Evolutionary conservation across 2,329 filamentous ascomycete species (phyloP).

Genomic region (Aspergillus floridensis): DNA sequence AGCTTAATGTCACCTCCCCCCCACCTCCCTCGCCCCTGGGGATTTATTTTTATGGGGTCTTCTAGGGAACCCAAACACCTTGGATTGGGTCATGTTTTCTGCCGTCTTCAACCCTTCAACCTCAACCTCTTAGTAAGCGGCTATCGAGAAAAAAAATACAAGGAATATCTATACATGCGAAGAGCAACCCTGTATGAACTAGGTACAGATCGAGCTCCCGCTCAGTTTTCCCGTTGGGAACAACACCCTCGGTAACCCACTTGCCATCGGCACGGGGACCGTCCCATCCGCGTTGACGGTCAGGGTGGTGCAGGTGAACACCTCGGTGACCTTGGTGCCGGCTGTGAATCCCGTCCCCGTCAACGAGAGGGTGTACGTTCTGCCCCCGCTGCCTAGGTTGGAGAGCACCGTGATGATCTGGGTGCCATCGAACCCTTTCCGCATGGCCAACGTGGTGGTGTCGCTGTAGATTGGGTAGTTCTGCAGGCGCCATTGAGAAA

Average conservation of each 20-base stretch:
- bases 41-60: too few species aligned
- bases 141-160: neutral
- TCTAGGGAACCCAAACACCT: too few species aligned
- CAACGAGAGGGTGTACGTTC: constrained; percentile 26
- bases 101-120: too few species aligned
- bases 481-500: constrained; percentile 10
- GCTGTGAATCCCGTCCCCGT: constrained; percentile 24
- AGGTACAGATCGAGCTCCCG: constrained; percentile 14
- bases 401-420: constrained; percentile 44
- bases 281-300: constrained; percentile 46
- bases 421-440: constrained; percentile 40
- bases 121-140: too few species aligned
- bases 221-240: constrained; percentile 18
- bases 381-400: constrained; percentile 36
- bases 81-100: too few species aligned
- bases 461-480: constrained; percentile 46
- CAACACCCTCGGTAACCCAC: constrained; percentile 45
- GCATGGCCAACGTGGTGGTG: constrained; percentile 43
- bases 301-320: constrained; percentile 40
- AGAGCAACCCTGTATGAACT: neutral
- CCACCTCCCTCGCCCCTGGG: too few species aligned
- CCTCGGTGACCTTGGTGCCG: constrained; percentile 26
- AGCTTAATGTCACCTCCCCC: too few species aligned
- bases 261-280: constrained; percentile 44
- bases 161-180: neutral